phyloP scores from a whole-genome alignment of 345 rosid genomes.

The Moringa oleifera region DNA sequence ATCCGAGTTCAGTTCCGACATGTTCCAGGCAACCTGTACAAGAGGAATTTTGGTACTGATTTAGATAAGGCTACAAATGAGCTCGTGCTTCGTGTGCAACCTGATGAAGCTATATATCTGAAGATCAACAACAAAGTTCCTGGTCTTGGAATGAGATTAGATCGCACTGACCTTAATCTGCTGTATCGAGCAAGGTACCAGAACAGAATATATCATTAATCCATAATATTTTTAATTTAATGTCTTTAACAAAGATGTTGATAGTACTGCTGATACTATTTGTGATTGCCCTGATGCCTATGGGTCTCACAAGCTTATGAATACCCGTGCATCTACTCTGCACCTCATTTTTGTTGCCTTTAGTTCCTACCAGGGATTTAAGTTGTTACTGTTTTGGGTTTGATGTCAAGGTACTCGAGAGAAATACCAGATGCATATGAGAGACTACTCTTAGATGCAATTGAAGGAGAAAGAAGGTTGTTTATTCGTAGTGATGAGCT shows the following conservation, averaged over 20 bases:
- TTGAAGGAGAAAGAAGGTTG: conserved; percentile 76
- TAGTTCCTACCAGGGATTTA: neutral
- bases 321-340: neutral
- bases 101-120: conserved; percentile 93
- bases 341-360: neutral
- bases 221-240: neutral
- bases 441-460: conserved; percentile 78
- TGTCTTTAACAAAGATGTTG: neutral
- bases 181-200: conserved; percentile 62
- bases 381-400: neutral
- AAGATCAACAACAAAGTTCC: conserved; percentile 97
- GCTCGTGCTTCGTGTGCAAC: conserved; percentile 88
- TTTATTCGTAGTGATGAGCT: conserved; percentile 92
- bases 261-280: neutral
- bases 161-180: conserved; percentile 80
- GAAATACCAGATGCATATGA: conserved; percentile 93
- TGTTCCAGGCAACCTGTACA: conserved; percentile 89
- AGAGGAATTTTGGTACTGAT: conserved; percentile 59
- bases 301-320: too few relatives aligned
- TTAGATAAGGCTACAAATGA: conserved; percentile 79
- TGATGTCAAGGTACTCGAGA: conserved; percentile 46
- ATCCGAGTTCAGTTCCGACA: conserved; percentile 88
- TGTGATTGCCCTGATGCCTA: too few relatives aligned
- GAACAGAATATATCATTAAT: neutral
- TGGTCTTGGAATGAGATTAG: conserved; percentile 91